These are phyloP conservation scores for Colletotrichum camelliae DNA, from an alignment of 2,329 filamentous ascomycete genomes.

Conservation along the genomic window DNA sequence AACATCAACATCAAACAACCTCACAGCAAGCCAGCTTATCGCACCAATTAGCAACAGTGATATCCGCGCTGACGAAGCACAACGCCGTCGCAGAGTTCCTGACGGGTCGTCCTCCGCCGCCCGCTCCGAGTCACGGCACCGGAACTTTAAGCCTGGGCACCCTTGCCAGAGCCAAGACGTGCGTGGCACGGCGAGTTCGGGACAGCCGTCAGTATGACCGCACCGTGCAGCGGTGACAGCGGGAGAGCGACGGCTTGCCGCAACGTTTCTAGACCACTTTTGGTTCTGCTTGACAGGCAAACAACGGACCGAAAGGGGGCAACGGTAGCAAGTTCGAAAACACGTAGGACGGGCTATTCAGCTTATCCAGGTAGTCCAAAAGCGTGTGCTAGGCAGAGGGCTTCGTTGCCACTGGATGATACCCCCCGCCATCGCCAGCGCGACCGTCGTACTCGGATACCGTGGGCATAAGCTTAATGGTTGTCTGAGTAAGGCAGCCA, in stretches of 20 bases:
- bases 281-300: background rate
- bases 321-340: background rate
- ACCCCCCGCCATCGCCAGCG: background rate
- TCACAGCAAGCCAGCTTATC: background rate
- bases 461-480: background rate
- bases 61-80: background rate
- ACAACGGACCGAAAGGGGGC: background rate
- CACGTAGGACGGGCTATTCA: background rate
- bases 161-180: background rate
- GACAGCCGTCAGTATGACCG: conserved; percentile 7
- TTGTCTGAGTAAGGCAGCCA: background rate
- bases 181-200: background rate
- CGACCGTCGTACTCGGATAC: background rate
- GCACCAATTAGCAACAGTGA: background rate
- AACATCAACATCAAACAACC: background rate
- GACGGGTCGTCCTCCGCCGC: background rate
- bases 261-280: background rate
- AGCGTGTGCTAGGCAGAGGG: background rate
- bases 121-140: background rate
- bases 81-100: background rate
- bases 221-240: conserved; percentile 16
- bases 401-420: background rate
- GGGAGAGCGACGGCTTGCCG: conserved; percentile 5
- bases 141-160: background rate
- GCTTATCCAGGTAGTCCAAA: background rate